Evolutionary conservation across 768 basidiomycete genomes (phyloP), one percentile per base, ranked within the genome.

Genomic region (Rhodosporidiobolus odoratus): DNA sequence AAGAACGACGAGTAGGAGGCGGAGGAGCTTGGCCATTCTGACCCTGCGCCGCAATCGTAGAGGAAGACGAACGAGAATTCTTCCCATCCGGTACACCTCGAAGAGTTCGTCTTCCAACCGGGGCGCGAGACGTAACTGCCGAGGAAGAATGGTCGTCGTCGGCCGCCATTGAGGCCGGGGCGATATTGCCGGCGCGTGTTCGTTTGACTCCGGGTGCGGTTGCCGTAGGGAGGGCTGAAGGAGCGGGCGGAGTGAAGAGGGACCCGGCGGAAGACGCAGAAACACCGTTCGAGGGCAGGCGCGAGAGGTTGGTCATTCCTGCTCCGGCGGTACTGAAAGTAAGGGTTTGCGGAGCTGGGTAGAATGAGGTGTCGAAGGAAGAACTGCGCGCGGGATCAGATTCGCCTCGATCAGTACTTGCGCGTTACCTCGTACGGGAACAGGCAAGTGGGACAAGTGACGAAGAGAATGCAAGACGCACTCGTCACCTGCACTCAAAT

Each of bases 1-100:
- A 86, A 79, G 89, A 91, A 75, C 90, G 84, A 77, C 91, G 84
- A 63, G 86, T 83, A 65, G 83, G 68, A 70, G 81, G 84, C 53
- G 82, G 12, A 9, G 9, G 12, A 23, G 21, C 78, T 78, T 79
- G 30, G 80, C 78, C 57, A 82, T 75, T 77, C 9, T 9, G 12
- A 13, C 52, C 27, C 9, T 50, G 9, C 48, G 52, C 17, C 9
- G 17, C 21, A 9, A 9, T 30, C 4, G 27, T 8, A 25, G 48
- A 50, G n/a, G 48, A 50, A 25, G 48, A 13, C 23, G 48, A 13
- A 10, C 15, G 48, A 9, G 15, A 8, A 8, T 25, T 50, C 12
- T n/a, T 13, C 48, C 64, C 37, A 16, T 50, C 60, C 0, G 69
- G 69, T 0, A 71, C 69, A 13, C 68, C 68, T 37, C 62, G 50